Evolutionary conservation across 2,329 filamentous ascomycete genomes (phyloP), one percentile per base, ranked within the genome.

Genomic region (Talaromyces islandicus): DNA sequence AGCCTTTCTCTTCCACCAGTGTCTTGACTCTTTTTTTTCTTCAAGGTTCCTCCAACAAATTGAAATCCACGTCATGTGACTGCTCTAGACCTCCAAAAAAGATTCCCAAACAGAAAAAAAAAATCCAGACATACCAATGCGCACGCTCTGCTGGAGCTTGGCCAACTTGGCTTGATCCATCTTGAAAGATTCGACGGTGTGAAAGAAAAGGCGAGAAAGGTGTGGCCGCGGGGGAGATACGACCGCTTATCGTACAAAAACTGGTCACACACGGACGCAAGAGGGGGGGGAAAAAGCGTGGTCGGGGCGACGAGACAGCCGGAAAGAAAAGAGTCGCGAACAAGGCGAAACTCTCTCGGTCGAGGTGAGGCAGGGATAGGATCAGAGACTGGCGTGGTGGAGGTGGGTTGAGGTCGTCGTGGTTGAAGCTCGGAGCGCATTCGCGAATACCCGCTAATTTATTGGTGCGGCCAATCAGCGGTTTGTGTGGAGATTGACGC

Each of bases 101-200:
- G 19, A 32, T 14, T 5, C 11, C 29, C 9, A 46, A 24, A 7
- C 24, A 48, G 17, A 35, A 46, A 30, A 38, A 46, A 2, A 24
- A 41, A 58, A 57, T 62, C 60, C 60, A 60, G 24, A 85, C 88
- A 71, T 85, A 90, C 88, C 88, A 80, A 88, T 90, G 76, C 85
- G 83, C 74, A 84, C 83, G 71, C 82, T 83, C 78, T 82, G 80
- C 78, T 87, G 84, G 82, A 87, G 83, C 75, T 78, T 84, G 75
- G 83, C 83, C 73, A 87, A 77, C 81, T 87, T 87, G 76, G 84
- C 84, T 72, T 82, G 79, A 83, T 87, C 84, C 85, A 87, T 86
- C 69, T 71, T 81, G 75, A 72, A 73, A 69, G 72, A 69, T 63
- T 61, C 62, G 65, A 56, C 61, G 72, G 70, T 64, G 60, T 64